Base-by-base conservation (phyloP, 2,329 filamentous ascomycete genomes). In the Neonectria coccinea region DNA sequence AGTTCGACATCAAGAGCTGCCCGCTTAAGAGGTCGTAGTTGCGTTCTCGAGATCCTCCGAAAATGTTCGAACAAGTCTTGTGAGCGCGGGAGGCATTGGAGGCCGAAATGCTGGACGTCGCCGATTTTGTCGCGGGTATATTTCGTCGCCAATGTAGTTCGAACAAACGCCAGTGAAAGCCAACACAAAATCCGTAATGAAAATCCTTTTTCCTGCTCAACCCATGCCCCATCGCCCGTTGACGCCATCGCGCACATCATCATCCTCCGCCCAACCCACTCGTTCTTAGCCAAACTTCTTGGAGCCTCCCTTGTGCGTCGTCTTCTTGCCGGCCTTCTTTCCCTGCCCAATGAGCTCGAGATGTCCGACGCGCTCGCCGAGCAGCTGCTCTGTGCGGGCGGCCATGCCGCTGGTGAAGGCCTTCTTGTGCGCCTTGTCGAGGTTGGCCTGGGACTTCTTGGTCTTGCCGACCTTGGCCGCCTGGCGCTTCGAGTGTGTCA, bases 341-440 rank as follows among this genome's bases (percentile, higher is more conserved):
- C 84, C 83, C 77, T 85, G 83, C 33, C 85, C 86, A 65, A 89
- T 86, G 67, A 89, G 74, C 79, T 89, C 87, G 25, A 89, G 76
- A 64, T 89, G 87, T 0, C 87, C 86, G 5, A 85, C 87, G 9
- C 86, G 79, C 79, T 88, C 85, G 64, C 86, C 86, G 44, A 89
- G 81, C 73, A 89, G 79, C 66, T 81, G 80, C 80, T 89, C 87
- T 33, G 87, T 89, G 79, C 82, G 81, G 62, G 79, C 80, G 47
- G 80, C 82, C 73, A 89, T 80, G 51, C 86, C 86, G 4, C 84
- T 81, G 12, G 85, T 82, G 74, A 85, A 85, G 36, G 5, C 6
- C 76, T 87, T 87, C 72, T 82, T 83, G 78, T 83, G 82, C 69
- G 83, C 71, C 79, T 85, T 86, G 78, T 87, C 85, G 70, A 84